Evolutionary conservation across 352 stramenopile species (phyloP).

Genomic region (Phytophthora idaei): DNA sequence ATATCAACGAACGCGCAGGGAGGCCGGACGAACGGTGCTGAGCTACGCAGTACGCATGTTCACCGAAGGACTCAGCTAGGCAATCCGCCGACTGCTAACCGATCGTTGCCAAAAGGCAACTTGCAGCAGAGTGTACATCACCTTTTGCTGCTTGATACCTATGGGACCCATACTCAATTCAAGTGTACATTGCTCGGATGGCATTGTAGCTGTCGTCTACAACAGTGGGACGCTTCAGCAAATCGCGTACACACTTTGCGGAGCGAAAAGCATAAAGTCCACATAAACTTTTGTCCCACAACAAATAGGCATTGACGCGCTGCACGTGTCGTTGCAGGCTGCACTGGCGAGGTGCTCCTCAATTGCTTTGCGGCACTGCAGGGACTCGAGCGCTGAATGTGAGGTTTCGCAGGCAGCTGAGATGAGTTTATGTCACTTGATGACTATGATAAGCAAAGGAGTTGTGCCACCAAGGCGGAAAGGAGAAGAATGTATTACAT

Average conservation of each 20-base stretch:
- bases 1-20: not conserved
- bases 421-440: too few relatives aligned
- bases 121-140: slow-evolving; percentile 6
- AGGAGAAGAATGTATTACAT: too few relatives aligned
- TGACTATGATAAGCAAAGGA: too few relatives aligned
- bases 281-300: not conserved
- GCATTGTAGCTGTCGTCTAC: slow-evolving; percentile 18
- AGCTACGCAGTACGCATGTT: too few relatives aligned
- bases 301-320: not conserved
- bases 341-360: not conserved
- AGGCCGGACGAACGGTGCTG: not conserved
- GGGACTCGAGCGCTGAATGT: slow-evolving; percentile 20
- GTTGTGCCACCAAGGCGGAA: too few relatives aligned
- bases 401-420: not conserved
- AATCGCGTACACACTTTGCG: slow-evolving; percentile 5
- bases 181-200: not conserved
- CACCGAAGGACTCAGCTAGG: not conserved
- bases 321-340: not conserved
- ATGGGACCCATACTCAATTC: too few relatives aligned
- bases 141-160: slow-evolving; percentile 1
- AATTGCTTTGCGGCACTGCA: slow-evolving; percentile 1
- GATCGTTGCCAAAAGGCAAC: slow-evolving; percentile 3
- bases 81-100: slow-evolving; percentile 22
- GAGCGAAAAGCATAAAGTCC: not conserved
- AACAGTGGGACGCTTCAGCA: slow-evolving; percentile 18